Base-by-base conservation (phyloP, 768 basidiomycete genomes). In the Mycena chlorophos region DNA sequence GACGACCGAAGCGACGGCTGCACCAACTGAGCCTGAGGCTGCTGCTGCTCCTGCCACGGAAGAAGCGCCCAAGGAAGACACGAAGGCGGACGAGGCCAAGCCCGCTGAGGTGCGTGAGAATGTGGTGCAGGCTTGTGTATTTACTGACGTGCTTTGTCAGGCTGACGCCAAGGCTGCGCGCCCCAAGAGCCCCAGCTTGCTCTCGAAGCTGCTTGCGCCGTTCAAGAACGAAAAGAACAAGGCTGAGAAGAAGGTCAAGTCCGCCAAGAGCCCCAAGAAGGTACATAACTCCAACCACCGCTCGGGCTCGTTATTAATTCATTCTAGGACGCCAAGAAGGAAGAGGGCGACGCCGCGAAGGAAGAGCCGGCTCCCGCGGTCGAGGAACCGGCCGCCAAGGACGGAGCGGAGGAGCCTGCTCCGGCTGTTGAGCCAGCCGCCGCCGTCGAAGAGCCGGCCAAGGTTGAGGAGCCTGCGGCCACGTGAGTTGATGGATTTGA, bases 201-300 rank as follows among this genome's bases (percentile, higher is more conserved):
- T 95, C 54, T 69, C 84, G 64, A 94, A 88, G 74, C 75, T 95
- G 58, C 85, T 95, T 56, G 85, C 85, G 26, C 82, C 88, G 38
- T 86, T 93, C 81, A 91, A 89, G 77, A 76, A 72, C 52, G 84
- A 86, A 63, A 89, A 80, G 74, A 77, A 71, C 60, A 79, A 79
- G 70, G 79, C 73, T 60, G 78, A 77, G 66, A 82, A 86, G 78
- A 84, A 85, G 72, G 71, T 67, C 49, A 85, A 85, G 76, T 75
- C 75, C 38, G 81, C 86, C 68, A 90, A 83, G 83, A 87, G 84
- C 71, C 84, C 86, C 30, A 89, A 88, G 80, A 88, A 88, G 75
- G 83, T n/a, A n/a, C n/a, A n/a, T n/a, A n/a, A n/a, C n/a, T n/a
- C n/a, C n/a, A n/a, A n/a, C n/a, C n/a, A n/a, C n/a, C n/a, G n/a